A percentile compares a stretch with the other conserved stretches of the same genome.
Evolutionary conservation across 768 basidiomycete species (phyloP).

Genomic region (Pulveroboletus sp.): DNA sequence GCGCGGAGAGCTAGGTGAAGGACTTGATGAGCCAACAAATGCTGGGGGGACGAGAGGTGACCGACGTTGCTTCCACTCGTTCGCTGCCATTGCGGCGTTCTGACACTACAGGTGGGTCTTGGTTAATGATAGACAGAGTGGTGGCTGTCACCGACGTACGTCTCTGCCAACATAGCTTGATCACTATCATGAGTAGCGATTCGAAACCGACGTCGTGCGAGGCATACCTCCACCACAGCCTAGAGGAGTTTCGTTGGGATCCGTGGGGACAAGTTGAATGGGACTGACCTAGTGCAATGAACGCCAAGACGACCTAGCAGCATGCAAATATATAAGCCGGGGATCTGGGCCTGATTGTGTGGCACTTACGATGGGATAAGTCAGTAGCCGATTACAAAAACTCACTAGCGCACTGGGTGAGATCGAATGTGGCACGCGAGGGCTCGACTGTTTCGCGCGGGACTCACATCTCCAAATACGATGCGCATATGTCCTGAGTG

Average conservation of each 20-base stretch:
- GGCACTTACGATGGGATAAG: conserved; percentile 29
- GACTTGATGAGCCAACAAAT: not conserved
- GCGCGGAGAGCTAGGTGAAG: conserved; percentile 24
- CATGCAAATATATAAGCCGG: not conserved
- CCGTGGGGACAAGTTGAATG: not conserved
- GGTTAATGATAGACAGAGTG: not conserved
- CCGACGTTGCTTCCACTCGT: conserved; percentile 31
- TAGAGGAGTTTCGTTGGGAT: conserved; percentile 2
- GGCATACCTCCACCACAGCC: conserved; percentile 28
- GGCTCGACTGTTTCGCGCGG: not conserved
- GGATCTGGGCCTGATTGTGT: not conserved
- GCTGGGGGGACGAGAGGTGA: not conserved
- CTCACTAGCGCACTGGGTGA: conserved; percentile 24
- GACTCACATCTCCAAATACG: conserved; percentile 35
- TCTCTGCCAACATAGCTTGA: conserved; percentile 31
- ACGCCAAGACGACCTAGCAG: conserved; percentile 23
- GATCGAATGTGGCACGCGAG: not conserved
- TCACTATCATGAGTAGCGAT: conserved; percentile 1
- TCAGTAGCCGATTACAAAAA: conserved; percentile 27
- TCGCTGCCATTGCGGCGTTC: conserved; percentile 31
- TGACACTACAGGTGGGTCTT: conserved; percentile 12
- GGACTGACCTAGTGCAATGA: conserved; percentile 25
- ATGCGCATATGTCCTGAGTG: conserved; percentile 32
- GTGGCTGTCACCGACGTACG: conserved; percentile 11
- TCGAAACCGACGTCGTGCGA: not conserved